phyloP scores from a whole-genome alignment of 1,284 basidiomycete genomes.

The Omphalotus olearius region DNA sequence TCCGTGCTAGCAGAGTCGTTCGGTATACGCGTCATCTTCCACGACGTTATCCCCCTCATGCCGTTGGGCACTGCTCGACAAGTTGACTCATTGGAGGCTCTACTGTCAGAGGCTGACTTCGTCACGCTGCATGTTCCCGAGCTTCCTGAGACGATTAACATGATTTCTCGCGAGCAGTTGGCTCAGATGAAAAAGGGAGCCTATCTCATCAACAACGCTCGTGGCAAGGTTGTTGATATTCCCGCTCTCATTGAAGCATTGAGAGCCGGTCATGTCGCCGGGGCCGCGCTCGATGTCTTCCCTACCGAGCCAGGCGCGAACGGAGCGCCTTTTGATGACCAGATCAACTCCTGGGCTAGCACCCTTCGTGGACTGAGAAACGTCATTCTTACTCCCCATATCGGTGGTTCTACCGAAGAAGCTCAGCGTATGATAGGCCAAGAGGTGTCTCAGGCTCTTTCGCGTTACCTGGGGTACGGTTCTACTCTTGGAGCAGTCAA shows the following conservation, averaged over 20 bases:
- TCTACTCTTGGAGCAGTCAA: slow-evolving; percentile 92
- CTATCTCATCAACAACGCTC: slow-evolving; percentile 98
- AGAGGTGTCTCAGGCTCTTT: slow-evolving; percentile 86
- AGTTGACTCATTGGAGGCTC: slow-evolving; percentile 75
- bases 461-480: slow-evolving; percentile 91
- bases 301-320: slow-evolving; percentile 91
- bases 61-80: slow-evolving; percentile 93
- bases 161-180: slow-evolving; percentile 83
- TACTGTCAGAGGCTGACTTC: slow-evolving; percentile 86
- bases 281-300: slow-evolving; percentile 95
- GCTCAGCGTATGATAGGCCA: slow-evolving; percentile 97
- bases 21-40: slow-evolving; percentile 95
- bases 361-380: slow-evolving; percentile 76
- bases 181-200: slow-evolving; percentile 92
- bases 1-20: slow-evolving; percentile 97
- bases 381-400: slow-evolving; percentile 95
- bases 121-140: slow-evolving; percentile 97
- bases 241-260: slow-evolving; percentile 84
- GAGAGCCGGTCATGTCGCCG: slow-evolving; percentile 84
- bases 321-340: slow-evolving; percentile 82
- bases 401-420: slow-evolving; percentile 98
- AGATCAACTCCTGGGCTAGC: slow-evolving; percentile 79
- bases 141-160: slow-evolving; percentile 91
- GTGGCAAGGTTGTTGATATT: slow-evolving; percentile 94
- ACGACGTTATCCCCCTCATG: slow-evolving; percentile 97